Percentiles rank a stretch among this genome's conserved stretches.
Conservation (phyloP, 257 asterid species). For the Penstemon newberryi region DNA sequence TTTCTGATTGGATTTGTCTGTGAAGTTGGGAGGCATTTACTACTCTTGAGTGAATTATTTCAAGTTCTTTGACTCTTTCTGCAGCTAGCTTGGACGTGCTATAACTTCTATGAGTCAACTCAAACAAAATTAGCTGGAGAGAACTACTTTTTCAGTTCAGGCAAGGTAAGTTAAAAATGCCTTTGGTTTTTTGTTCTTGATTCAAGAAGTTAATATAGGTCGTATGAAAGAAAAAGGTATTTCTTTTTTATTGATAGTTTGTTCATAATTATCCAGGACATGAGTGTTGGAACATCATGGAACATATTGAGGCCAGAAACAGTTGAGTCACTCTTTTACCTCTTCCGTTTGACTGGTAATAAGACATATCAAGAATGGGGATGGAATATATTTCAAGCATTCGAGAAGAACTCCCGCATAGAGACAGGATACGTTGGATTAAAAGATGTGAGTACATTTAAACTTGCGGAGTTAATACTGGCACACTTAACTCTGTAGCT, state of each 20-base stretch:
- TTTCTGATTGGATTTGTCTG: constrained; percentile 7
- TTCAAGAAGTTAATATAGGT: constrained; percentile 2
- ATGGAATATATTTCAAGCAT: constrained; percentile 98
- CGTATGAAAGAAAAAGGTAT: background rate
- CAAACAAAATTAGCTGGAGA: constrained; percentile 99
- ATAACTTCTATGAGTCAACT: constrained; percentile 94
- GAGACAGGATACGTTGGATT: constrained; percentile 96
- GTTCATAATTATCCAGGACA: constrained; percentile 53
- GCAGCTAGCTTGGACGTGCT: constrained; percentile 99
- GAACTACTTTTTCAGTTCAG: constrained; percentile 80
- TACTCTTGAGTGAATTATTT: constrained; percentile 23
- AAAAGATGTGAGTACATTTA: constrained; percentile 76
- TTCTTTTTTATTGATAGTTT: constrained; percentile 5
- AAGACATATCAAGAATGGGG: constrained; percentile 99
- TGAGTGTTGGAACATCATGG: constrained; percentile 99
- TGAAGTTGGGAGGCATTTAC: constrained; percentile 16
- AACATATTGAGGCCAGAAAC: constrained; percentile 99
- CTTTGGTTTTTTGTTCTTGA: background rate
- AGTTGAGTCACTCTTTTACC: constrained; percentile 96
- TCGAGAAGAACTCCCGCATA: constrained; percentile 89
- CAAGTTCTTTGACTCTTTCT: constrained; percentile 24
- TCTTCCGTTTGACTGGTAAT: constrained; percentile 98
- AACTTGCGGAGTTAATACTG: constrained; percentile 4
- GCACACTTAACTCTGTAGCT: background rate
- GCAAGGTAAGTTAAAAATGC: constrained; percentile 51